Evolutionary conservation across 1,284 basidiomycete species (phyloP), one percentile per base, ranked within the genome.

Genomic region (Exobasidium rhododendri): DNA sequence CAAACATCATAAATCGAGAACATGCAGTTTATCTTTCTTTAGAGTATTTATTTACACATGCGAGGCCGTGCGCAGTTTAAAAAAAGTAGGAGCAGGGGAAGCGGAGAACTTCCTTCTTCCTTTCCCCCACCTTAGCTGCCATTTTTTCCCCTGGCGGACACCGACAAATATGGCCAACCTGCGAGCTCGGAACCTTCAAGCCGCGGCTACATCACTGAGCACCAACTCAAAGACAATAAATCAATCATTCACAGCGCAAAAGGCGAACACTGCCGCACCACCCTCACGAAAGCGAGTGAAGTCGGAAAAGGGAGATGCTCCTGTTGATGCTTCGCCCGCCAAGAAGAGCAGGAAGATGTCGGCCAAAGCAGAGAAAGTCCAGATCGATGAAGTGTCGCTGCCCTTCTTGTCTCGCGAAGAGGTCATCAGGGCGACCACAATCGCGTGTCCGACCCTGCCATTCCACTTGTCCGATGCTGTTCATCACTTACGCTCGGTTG

Each of bases 381-480:
- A 13, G 26, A n/a, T n/a, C n/a, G n/a, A n/a, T n/a, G 29, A 43
- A 43, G 32, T 20, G 44, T 22, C 22, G 20, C 53, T 56, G 7
- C 58, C 57, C 1, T 20, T 60, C 14, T 45, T 63, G 17, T 40
- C 24, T n/a, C 35, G 58, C 13, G 51, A 61, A 31, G 52, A 60
- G 26, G 31, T 61, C 17, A 43, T 14, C 2, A 47, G 32, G 26
- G 44, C 68, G 4, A 74, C 71, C 2, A 74, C 70, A 5, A 63
- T 70, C 0, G 52, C 65, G 0, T 67, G 66, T 17, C 71, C 71
- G 1, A 61, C 52, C 3, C 83, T 92, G 30, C 84, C 85, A 2
- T 93, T 94, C 81, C 84, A 85, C 20, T 87, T 92, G 66, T 84
- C 86, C 44, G 85, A 86, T 2, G 91, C 90, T 0, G 88, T 87